These are phyloP conservation scores for Lactifluus echinatus DNA, from an alignment of 768 basidiomycete genomes.

Conservation along the genomic window DNA sequence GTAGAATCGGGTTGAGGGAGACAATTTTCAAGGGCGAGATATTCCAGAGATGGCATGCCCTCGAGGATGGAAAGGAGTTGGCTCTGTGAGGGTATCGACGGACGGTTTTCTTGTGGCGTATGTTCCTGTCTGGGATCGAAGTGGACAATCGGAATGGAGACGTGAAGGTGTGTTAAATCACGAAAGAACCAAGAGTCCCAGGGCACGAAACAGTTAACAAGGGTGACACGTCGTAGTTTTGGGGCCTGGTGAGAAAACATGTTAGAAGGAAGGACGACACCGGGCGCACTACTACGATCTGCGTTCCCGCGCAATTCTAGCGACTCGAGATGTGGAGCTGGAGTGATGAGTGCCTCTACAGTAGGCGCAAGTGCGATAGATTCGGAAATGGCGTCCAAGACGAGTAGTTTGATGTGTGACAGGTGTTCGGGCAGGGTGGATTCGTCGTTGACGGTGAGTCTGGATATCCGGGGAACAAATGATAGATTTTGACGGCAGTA, in stretches of 20 bases:
- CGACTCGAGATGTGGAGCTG: neutral
- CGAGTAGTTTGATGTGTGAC: neutral
- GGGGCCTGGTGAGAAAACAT: neutral
- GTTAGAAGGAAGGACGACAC: neutral
- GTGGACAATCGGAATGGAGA: neutral
- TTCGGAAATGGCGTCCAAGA: neutral
- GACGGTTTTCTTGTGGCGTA: no score
- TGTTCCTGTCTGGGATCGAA: no score
- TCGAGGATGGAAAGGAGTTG: constrained; percentile 1
- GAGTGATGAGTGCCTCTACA: neutral
- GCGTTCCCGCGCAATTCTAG: neutral
- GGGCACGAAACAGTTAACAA: neutral
- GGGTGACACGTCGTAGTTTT: neutral
- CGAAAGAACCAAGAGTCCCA: neutral
- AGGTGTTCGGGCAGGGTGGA: neutral
- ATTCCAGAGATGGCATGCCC: neutral
- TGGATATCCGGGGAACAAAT: no score
- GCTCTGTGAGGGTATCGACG: no score
- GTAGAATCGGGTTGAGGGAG: neutral
- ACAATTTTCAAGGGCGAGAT: neutral
- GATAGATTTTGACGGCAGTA: neutral
- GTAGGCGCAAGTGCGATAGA: neutral
- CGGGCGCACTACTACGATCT: no score
- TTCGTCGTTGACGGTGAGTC: neutral
- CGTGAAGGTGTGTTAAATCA: neutral